Base-by-base conservation (phyloP, 2,329 filamentous ascomycete genomes). In the Phoma sp. region DNA sequence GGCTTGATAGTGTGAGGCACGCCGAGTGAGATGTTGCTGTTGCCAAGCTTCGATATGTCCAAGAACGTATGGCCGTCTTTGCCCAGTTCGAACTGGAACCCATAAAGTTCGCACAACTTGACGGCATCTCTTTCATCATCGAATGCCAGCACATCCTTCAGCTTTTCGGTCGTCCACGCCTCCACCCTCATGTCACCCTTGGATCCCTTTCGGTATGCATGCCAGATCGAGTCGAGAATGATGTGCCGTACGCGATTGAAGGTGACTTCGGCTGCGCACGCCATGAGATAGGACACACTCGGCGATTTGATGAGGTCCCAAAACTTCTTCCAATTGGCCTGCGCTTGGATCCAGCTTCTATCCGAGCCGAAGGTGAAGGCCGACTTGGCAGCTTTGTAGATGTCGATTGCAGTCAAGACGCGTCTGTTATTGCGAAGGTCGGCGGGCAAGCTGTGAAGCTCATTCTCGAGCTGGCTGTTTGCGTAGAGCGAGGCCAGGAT, bases 231-330 rank as follows among this genome's bases (percentile, higher is more conserved):
- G 35, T 82, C 79, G 40, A 88, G 77, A 5, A 82, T 80, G 23
- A 79, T 80, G 45, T 82, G 78, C 9, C 86, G 82, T 38, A 88
- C 74, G 24, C 82, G 74, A 48, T 82, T 83, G 71, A 88, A 88
- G 57, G 83, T 83, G 9, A 86, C 81, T 62, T 88, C 86, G 1
- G 84, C 83, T 23, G 86, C 83, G 69, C 86, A 88, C 7, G 82
- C 85, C 81, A 86, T 84, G 7, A 87, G 73, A 62, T 87, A 88
- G 0, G 85, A 83, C 1, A 85, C 79, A 29, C 78, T 75, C 3
- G 76, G 76, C 1, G 84, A 87, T 48, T 77, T 76, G 37, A 88
- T 70, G 14, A 85, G 63, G 8, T 75, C 77, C 78, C 86, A 88
- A 61, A 87, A 87, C 2, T 77, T 75, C 42, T 79, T 73, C 69